Conservation (phyloP, 148 eudicot genomes). For the Amaranthus hypochondriacus region DNA sequence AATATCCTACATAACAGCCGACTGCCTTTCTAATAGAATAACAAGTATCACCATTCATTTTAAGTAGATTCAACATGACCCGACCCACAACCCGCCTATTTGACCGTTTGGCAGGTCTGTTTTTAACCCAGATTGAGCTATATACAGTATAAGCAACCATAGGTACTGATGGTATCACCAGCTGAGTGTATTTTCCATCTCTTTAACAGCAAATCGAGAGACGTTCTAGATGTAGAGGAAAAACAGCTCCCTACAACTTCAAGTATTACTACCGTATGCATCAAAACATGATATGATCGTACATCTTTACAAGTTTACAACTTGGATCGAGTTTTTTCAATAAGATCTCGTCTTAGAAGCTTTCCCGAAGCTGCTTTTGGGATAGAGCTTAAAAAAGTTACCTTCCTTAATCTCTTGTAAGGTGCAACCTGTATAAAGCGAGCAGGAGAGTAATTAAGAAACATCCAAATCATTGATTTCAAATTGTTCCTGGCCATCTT, state of each 20-base stretch:
- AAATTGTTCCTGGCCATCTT: background rate
- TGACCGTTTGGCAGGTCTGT: too few relatives aligned
- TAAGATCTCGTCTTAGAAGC: slow-evolving; percentile 58
- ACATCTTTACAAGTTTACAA: slow-evolving; percentile 19
- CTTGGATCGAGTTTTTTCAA: slow-evolving; percentile 41
- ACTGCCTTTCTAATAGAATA: background rate
- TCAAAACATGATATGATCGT: too few relatives aligned
- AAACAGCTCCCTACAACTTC: background rate
- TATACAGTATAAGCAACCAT: background rate
- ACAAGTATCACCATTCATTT: background rate
- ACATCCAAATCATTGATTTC: background rate
- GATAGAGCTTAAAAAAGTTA: slow-evolving; percentile 37
- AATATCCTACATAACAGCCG: background rate
- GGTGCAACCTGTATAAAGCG: slow-evolving; percentile 54
- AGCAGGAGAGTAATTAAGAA: too few relatives aligned
- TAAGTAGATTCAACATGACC: too few relatives aligned
- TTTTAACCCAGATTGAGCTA: too few relatives aligned
- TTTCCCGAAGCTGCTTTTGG: slow-evolving; percentile 63
- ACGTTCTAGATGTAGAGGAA: background rate
- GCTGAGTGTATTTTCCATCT: too few relatives aligned
- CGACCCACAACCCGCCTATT: too few relatives aligned
- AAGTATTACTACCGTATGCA: too few relatives aligned
- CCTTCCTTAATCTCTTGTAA: slow-evolving; percentile 52
- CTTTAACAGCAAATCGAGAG: background rate
- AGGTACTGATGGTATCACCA: background rate